Conservation (phyloP, 2,329 filamentous ascomycete species). For the Cephalotrichum gorgonifer region DNA sequence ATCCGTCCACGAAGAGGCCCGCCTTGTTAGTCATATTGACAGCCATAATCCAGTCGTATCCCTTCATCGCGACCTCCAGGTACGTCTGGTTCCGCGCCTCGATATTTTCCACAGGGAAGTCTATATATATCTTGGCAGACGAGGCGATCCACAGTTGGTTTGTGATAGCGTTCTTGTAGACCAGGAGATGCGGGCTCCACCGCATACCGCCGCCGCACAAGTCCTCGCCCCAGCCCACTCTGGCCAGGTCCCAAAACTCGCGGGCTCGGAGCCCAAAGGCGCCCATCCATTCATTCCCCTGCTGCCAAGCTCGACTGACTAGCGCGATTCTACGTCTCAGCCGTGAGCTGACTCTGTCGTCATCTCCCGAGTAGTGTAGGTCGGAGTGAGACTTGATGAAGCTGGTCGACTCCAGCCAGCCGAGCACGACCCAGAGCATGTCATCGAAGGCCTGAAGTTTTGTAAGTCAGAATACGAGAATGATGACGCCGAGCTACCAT, state of each 20-base stretch:
- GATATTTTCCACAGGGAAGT: conserved; percentile 74
- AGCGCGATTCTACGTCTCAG: conserved; percentile 19
- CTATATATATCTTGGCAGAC: conserved; percentile 78
- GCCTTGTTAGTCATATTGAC: conserved; percentile 71
- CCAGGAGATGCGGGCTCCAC: conserved; percentile 71
- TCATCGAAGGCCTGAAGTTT: conserved; percentile 69
- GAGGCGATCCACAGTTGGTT: conserved; percentile 84
- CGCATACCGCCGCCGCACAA: conserved; percentile 83
- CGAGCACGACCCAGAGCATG: conserved; percentile 89
- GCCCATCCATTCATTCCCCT: conserved; percentile 63
- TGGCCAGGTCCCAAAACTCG: conserved; percentile 75
- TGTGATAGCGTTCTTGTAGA: conserved; percentile 95
- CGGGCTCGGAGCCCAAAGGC: conserved; percentile 75
- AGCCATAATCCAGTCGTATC: conserved; percentile 68
- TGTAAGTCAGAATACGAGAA: too few relatives aligned
- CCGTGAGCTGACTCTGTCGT: conserved; percentile 9
- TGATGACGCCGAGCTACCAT: too few relatives aligned
- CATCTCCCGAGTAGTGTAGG: conserved; percentile 40
- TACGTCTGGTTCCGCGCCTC: conserved; percentile 45
- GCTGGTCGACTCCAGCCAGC: conserved; percentile 75
- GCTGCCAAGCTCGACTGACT: conserved; percentile 53
- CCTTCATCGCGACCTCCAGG: conserved; percentile 62
- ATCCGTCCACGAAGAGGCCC: conserved; percentile 78
- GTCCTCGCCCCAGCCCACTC: conserved; percentile 68
- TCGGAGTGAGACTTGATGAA: conserved; percentile 63